Percentiles rank a stretch among this genome's conserved stretches.
Conservation (phyloP, 352 stramenopile species). For the Aphanomyces cochlioides region DNA sequence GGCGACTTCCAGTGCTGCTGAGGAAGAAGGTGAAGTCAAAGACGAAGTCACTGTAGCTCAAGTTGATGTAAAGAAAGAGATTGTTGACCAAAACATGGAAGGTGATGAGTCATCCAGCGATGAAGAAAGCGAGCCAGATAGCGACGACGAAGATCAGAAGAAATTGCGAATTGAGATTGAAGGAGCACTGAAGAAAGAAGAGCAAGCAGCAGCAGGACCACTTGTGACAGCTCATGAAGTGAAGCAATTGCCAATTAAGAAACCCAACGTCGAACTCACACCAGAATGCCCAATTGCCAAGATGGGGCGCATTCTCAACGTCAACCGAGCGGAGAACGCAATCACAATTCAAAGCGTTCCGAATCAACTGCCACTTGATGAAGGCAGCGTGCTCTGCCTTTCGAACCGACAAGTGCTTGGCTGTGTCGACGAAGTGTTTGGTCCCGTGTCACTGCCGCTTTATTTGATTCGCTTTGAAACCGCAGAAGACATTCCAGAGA, state of each 20-base stretch:
- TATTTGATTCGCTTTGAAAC: slow-evolving; percentile 80
- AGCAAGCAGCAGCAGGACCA: slow-evolving; percentile 44
- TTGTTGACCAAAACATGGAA: background rate
- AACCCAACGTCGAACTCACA: slow-evolving; percentile 67
- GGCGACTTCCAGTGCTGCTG: background rate
- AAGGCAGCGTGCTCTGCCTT: slow-evolving; percentile 79
- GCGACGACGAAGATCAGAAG: slow-evolving; percentile 29
- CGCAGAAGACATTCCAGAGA: slow-evolving; percentile 57
- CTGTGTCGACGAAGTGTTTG: slow-evolving; percentile 82
- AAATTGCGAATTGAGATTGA: slow-evolving; percentile 72
- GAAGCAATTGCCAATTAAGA: slow-evolving; percentile 45
- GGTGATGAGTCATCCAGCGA: slow-evolving; percentile 4
- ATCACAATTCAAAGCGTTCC: slow-evolving; percentile 74
- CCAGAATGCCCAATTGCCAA: slow-evolving; percentile 61
- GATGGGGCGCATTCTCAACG: slow-evolving; percentile 63
- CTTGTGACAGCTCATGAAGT: slow-evolving; percentile 70
- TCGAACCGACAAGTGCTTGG: slow-evolving; percentile 69
- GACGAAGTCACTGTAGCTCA: background rate
- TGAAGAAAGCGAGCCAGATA: slow-evolving; percentile 35
- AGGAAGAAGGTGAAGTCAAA: slow-evolving; percentile 15
- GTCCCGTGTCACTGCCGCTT: slow-evolving; percentile 79
- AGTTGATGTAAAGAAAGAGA: background rate
- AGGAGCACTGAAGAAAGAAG: slow-evolving; percentile 67
- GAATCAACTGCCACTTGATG: slow-evolving; percentile 51
- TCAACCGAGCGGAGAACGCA: slow-evolving; percentile 58